phyloP scores from a whole-genome alignment of 768 basidiomycete genomes.

The Hygrocybe coccinea region DNA sequence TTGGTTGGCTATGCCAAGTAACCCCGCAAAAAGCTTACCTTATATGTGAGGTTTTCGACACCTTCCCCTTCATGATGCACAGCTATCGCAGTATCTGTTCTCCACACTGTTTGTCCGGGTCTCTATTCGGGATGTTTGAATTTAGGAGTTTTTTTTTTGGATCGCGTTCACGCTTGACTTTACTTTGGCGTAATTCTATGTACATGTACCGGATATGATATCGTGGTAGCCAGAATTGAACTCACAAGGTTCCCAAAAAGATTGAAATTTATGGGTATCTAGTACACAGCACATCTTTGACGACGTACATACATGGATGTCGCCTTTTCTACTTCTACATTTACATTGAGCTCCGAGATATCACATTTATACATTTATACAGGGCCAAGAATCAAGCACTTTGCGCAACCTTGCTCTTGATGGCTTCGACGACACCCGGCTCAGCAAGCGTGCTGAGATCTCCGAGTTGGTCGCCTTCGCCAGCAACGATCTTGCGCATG shows the following conservation, averaged over 20 bases:
- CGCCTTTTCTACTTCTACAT: no score
- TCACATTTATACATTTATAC: no score
- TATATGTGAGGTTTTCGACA: slow-evolving; percentile 76
- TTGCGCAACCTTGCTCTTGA: slow-evolving; percentile 70
- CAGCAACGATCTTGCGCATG: slow-evolving; percentile 92
- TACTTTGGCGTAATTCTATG: neutral
- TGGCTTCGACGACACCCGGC: slow-evolving; percentile 76
- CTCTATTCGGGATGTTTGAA: slow-evolving; percentile 34
- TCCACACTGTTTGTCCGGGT: slow-evolving; percentile 86
- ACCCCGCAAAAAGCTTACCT: slow-evolving; percentile 1
- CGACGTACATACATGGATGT: no score
- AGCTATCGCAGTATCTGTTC: slow-evolving; percentile 86
- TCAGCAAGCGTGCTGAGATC: slow-evolving; percentile 93
- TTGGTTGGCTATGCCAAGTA: slow-evolving; percentile 2
- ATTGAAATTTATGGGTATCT: no score
- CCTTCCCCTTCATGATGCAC: slow-evolving; percentile 85
- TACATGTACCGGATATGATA: neutral
- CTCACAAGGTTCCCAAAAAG: no score
- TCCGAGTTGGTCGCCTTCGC: slow-evolving; percentile 92
- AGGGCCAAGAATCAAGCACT: neutral
- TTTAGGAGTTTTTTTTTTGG: neutral
- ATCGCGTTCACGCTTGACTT: neutral
- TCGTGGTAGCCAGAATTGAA: no score
- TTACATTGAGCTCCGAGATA: no score
- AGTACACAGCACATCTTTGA: no score